Evolutionary conservation across 768 basidiomycete species (phyloP), one percentile per base, ranked within the genome.

Genomic region (Pisolithus sp.): DNA sequence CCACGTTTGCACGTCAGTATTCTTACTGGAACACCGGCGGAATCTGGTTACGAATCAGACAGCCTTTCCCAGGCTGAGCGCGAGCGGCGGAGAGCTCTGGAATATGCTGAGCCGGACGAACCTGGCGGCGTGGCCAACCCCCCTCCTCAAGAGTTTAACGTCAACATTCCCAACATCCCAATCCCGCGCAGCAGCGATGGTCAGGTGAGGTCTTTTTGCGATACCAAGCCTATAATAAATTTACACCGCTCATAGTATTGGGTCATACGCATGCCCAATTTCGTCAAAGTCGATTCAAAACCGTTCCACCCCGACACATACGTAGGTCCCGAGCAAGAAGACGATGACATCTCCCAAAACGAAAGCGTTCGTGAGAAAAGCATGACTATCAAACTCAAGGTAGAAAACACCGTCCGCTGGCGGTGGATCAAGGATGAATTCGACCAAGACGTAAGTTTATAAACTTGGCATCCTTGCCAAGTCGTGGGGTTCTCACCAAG

Each of bases 391-490:
- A 92, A 90, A 64, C 78, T 90, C 46, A 86, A 89, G 58, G 89
- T 96, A 7, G 90, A 93, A 73, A 96, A 96, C 67, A 94, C 93
- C 5, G 77, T 98, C 18, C 80, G 96, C 37, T 99, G 96, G 96
- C 82, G 85, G 59, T 99, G 96, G 96, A 76, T 76, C 1, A 88
- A 86, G 64, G 87, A 89, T 57, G 78, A 78, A 51, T 71, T 76
- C 38, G 89, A 85, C 6, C 72, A 81, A 61, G 86, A 89, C 61
- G 94, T 94, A 61, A 73, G 89, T 76, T 9, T 7, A 49, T 28
- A n/a, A n/a, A 8, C 39, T 26, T 46, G 4, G 23, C 31, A 39
- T 30, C 21, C 21, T 34, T 28, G 26, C 44, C n/a, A 9, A 39
- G 20, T 49, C 50, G 36, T 28, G 36, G 26, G 21, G 17, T 36